Conservation (phyloP, 495 filamentous ascomycete species). For the Astrothelium macrocarpum region DNA sequence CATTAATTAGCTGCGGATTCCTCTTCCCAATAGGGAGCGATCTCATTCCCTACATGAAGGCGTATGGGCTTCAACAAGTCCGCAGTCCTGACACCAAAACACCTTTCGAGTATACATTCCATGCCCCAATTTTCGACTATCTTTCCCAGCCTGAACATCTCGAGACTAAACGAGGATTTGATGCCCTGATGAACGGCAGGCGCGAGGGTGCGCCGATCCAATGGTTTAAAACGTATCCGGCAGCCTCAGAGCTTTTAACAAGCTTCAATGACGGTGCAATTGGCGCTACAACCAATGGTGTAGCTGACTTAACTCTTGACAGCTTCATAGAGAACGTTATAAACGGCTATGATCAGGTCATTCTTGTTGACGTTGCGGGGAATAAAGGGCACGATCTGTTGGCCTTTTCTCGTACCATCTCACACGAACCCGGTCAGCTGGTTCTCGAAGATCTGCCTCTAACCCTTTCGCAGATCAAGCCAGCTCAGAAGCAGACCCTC, state of each 20-base stretch:
- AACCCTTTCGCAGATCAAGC: not conserved
- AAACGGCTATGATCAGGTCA: not conserved
- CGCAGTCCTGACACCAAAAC: not conserved
- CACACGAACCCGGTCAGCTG: conserved; percentile 2
- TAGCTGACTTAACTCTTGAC: not conserved
- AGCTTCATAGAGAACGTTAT: too few relatives aligned
- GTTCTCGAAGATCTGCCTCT: conserved; percentile 14
- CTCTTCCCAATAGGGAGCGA: conserved; percentile 1
- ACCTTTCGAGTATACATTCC: conserved; percentile 12
- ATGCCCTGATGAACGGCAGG: conserved; percentile 10
- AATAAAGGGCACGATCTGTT: conserved; percentile 11
- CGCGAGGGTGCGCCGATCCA: conserved; percentile 1
- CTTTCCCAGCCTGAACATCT: not conserved
- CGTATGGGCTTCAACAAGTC: conserved; percentile 6
- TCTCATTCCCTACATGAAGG: conserved; percentile 4
- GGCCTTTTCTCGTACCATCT: conserved; percentile 3
- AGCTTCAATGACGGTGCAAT: not conserved
- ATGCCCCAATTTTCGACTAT: conserved; percentile 9
- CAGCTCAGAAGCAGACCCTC: not conserved
- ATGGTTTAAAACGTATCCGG: conserved; percentile 14
- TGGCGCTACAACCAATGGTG: not conserved
- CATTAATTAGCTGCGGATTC: conserved; percentile 4
- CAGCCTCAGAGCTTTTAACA: not conserved
- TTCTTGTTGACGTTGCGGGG: conserved; percentile 15
- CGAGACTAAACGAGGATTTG: conserved; percentile 6